Conservation (phyloP, 1,139 yeast genomes). For the Diutina ranongensis region DNA sequence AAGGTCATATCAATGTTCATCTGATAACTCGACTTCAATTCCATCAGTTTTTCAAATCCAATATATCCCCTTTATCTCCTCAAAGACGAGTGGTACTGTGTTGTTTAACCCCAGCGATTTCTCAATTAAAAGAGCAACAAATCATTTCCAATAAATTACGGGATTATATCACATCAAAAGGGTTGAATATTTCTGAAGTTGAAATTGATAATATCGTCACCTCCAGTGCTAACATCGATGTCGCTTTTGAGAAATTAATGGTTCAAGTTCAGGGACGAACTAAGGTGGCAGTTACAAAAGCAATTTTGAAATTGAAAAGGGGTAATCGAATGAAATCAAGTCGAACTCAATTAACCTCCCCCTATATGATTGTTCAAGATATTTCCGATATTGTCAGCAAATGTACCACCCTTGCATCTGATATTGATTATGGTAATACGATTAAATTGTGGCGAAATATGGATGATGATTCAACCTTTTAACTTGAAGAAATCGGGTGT, state of each 20-base stretch:
- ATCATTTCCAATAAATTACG: neutral
- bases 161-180: neutral
- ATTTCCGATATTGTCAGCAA: too few relatives aligned
- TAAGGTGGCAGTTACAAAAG: neutral
- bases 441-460: neutral
- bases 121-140: neutral
- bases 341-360: neutral
- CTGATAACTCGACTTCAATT: conserved; percentile 19
- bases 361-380: neutral
- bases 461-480: neutral
- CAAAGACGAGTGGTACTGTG: neutral
- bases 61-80: neutral
- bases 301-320: neutral
- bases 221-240: neutral
- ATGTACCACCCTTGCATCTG: too few relatives aligned
- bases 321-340: neutral
- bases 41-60: conserved; percentile 17
- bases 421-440: too few relatives aligned
- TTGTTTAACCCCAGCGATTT: neutral
- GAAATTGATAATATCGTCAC: neutral
- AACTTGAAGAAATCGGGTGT: too few relatives aligned
- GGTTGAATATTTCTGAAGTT: neutral
- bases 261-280: neutral
- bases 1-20: conserved; percentile 13
- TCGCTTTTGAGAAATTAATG: neutral